Evolutionary conservation across 1,139 yeast genomes (phyloP).

Genomic region (Geotrichum fermentans): DNA sequence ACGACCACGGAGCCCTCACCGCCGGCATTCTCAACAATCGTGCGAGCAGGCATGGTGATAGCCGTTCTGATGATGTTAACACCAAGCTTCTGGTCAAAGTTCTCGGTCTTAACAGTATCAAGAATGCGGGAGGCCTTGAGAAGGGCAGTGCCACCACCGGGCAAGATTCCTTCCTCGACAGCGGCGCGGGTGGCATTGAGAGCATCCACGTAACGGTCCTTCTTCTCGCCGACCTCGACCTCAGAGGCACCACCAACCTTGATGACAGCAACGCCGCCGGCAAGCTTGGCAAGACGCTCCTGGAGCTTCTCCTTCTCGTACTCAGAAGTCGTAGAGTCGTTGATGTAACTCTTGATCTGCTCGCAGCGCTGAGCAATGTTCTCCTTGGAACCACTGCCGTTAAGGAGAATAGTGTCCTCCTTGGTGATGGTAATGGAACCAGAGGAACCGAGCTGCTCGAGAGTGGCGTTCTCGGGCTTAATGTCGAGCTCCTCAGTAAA

Average conservation of each 20-base stretch:
- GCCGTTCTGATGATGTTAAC: slow-evolving; percentile 94
- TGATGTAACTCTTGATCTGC: slow-evolving; percentile 83
- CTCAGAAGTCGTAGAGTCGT: slow-evolving; percentile 71
- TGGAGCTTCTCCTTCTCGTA: slow-evolving; percentile 97
- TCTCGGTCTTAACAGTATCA: slow-evolving; percentile 73
- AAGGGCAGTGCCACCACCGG: slow-evolving; percentile 99
- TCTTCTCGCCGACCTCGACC: slow-evolving; percentile 98
- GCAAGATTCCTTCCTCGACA: slow-evolving; percentile 97
- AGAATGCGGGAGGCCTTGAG: slow-evolving; percentile 86
- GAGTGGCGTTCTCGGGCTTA: slow-evolving; percentile 93
- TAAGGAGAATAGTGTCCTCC: slow-evolving; percentile 93
- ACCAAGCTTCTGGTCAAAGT: slow-evolving; percentile 97
- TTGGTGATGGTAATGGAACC: slow-evolving; percentile 93
- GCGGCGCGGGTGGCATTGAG: slow-evolving; percentile 99
- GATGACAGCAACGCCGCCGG: slow-evolving; percentile 98
- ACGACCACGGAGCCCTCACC: slow-evolving; percentile 97
- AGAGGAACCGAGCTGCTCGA: slow-evolving; percentile 87
- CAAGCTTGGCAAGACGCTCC: slow-evolving; percentile 95
- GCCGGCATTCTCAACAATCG: slow-evolving; percentile 97
- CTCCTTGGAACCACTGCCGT: slow-evolving; percentile 93
- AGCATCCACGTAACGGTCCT: slow-evolving; percentile 98
- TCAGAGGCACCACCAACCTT: slow-evolving; percentile 98
- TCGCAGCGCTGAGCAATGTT: slow-evolving; percentile 87
- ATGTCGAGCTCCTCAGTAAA: slow-evolving; percentile 97
- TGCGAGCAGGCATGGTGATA: slow-evolving; percentile 93